These are phyloP conservation scores for Ambispora gerdemannii DNA, from an alignment of 192 early-diverging fungal genomes.

Conservation along the genomic window DNA sequence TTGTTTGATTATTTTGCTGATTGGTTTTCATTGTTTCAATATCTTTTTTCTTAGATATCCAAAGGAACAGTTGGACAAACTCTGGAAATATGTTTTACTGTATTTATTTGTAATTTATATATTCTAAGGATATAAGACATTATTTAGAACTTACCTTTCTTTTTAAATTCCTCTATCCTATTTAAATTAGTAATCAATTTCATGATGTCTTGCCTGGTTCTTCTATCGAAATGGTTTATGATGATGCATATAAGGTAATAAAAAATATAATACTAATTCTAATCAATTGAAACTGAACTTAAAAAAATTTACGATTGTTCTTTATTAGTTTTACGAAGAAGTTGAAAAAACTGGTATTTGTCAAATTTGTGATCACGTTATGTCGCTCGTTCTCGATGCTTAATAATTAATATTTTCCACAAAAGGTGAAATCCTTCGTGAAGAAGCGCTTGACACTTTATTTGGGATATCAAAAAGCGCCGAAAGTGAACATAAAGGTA, in stretches of 20 bases:
- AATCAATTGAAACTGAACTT: constrained; percentile 26
- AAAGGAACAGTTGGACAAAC: constrained; percentile 64
- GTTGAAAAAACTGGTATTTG: constrained; percentile 31
- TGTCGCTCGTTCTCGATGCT: no score
- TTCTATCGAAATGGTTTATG: constrained; percentile 85
- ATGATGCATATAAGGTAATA: constrained; percentile 68
- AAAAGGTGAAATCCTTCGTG: constrained; percentile 45
- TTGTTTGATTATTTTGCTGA: background rate
- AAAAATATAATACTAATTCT: constrained; percentile 1
- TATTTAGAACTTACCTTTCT: background rate
- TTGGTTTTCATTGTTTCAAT: background rate
- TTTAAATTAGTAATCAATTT: constrained; percentile 85
- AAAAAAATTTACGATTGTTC: constrained; percentile 29
- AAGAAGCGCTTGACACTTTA: constrained; percentile 44
- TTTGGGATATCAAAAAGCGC: constrained; percentile 25
- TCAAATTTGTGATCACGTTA: background rate
- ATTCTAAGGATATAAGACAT: no score
- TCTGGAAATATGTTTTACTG: constrained; percentile 89
- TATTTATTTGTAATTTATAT: constrained; percentile 37
- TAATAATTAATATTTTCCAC: background rate
- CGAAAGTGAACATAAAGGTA: constrained; percentile 15
- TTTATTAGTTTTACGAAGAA: constrained; percentile 41
- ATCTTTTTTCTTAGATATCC: constrained; percentile 56
- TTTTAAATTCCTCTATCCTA: background rate
- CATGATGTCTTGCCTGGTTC: constrained; percentile 96